Base-by-base conservation (phyloP, 805 yeast species). In the Metschnikowia sp. region DNA sequence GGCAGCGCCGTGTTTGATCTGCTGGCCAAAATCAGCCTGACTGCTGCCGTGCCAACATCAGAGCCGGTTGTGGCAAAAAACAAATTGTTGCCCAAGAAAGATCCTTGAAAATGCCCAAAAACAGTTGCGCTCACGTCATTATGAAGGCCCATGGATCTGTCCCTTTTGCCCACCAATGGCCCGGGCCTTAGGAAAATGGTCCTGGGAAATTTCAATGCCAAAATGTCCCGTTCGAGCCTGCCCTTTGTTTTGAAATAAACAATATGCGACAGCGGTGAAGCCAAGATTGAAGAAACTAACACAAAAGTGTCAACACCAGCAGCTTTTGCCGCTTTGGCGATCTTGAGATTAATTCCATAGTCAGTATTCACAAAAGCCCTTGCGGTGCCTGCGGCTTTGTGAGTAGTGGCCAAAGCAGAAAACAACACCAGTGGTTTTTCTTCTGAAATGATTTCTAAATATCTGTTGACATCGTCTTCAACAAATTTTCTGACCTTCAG, bases 171-270 rank as follows among this genome's bases (percentile, higher is more conserved):
- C 7, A 87, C 56, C 33, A 89, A 68, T 0, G 72, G 63, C 10
- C 96, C 96, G 0, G 97, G 97, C 58, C 88, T 76, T 46, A 90
- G 63, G 50, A 91, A 84, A 42, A 88, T 77, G 1, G 90, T 82
- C 44, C 81, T 73, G n/a, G 82, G 83, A 64, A 88, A 90, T 26
- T 73, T 76, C 48, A 89, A 70, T 0, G 70, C 81, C 37, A 73
- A 65, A 9, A 90, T 68, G 40, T 81, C 88, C 38, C 82, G 77
- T 61, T 90, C 97, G 42, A 86, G 71, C 44, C 82, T 78, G 29
- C 96, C 96, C 62, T 90, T 90, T 65, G 85, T 74, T 54, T 74
- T 74, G 38, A 79, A 44, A 58, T 89, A 90, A 4, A 83, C 75
- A 36, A 87, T 71, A n/a, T 55, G 56, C 0, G 96, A 86, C 32